These are phyloP conservation scores for Cladosporium sp. DNA, from an alignment of 2,329 filamentous ascomycete genomes.

Conservation along the genomic window DNA sequence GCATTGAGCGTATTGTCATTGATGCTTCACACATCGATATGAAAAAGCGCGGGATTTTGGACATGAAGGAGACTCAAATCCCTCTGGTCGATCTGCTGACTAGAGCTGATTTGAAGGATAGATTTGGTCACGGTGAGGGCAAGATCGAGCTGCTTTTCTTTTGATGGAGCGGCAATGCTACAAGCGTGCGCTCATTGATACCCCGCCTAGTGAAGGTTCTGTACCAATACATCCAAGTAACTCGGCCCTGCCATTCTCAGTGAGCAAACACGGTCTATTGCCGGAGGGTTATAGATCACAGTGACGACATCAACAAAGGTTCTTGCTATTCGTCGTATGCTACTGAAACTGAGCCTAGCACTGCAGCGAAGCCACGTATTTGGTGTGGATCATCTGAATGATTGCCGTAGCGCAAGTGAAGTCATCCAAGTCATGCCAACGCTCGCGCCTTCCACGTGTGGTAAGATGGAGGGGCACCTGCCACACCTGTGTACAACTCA, in stretches of 20 bases:
- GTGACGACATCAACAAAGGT: too few relatives aligned
- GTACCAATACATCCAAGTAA: too few relatives aligned
- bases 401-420: too few relatives aligned
- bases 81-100: constrained; percentile 71
- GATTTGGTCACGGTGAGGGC: constrained; percentile 52
- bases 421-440: too few relatives aligned
- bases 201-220: neutral
- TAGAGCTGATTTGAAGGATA: constrained; percentile 62
- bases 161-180: neutral
- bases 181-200: neutral
- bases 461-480: neutral
- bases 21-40: constrained; percentile 90
- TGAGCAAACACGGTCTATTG: too few relatives aligned
- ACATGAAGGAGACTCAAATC: constrained; percentile 89
- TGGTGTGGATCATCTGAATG: too few relatives aligned
- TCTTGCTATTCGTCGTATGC: too few relatives aligned
- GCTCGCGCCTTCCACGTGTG: neutral
- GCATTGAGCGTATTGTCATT: constrained; percentile 73
- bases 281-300: too few relatives aligned
- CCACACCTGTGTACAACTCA: neutral
- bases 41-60: constrained; percentile 88
- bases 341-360: too few relatives aligned
- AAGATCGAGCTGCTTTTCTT: constrained; percentile 58
- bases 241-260: too few relatives aligned
- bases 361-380: too few relatives aligned